These are phyloP conservation scores for Ministeria vibrans DNA, from an alignment of 78 protist species.

Conservation along the genomic window DNA sequence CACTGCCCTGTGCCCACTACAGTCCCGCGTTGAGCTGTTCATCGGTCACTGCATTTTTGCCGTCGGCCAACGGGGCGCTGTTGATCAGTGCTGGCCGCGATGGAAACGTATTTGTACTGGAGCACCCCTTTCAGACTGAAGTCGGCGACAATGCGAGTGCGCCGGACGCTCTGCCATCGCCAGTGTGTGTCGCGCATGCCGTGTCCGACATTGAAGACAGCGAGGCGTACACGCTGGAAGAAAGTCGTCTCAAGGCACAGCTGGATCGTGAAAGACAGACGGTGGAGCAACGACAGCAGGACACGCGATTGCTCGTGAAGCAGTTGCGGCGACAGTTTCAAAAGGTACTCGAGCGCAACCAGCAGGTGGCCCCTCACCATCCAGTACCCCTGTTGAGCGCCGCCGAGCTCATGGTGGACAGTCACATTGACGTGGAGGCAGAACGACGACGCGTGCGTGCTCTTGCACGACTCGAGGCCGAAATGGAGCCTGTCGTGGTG, in stretches of 20 bases:
- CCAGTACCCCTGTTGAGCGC: not conserved
- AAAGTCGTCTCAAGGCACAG: slow-evolving; percentile 36
- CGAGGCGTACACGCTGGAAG: slow-evolving; percentile 24
- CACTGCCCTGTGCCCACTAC: too few species aligned
- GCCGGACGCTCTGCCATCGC: not conserved
- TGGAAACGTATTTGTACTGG: slow-evolving; percentile 25
- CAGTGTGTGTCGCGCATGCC: not conserved
- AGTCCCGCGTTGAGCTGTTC: too few species aligned
- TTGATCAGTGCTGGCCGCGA: slow-evolving; percentile 40
- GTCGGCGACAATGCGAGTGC: not conserved
- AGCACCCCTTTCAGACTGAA: not conserved
- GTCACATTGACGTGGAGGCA: too few species aligned
- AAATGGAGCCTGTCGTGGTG: too few species aligned
- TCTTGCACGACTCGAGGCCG: too few species aligned
- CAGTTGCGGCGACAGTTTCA: slow-evolving; percentile 4
- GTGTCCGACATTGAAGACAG: slow-evolving; percentile 17
- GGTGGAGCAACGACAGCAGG: slow-evolving; percentile 33
- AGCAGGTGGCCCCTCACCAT: not conserved
- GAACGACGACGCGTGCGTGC: too few species aligned
- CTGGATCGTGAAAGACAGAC: slow-evolving; percentile 8
- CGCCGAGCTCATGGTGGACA: too few species aligned
- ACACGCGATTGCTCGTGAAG: not conserved
- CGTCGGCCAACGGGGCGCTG: slow-evolving; percentile 32
- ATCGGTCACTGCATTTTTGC: not conserved
- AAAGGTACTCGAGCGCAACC: slow-evolving; percentile 18